Evolutionary conservation across 495 filamentous ascomycete species (phyloP).

Genomic region (Trichoderma virens): DNA sequence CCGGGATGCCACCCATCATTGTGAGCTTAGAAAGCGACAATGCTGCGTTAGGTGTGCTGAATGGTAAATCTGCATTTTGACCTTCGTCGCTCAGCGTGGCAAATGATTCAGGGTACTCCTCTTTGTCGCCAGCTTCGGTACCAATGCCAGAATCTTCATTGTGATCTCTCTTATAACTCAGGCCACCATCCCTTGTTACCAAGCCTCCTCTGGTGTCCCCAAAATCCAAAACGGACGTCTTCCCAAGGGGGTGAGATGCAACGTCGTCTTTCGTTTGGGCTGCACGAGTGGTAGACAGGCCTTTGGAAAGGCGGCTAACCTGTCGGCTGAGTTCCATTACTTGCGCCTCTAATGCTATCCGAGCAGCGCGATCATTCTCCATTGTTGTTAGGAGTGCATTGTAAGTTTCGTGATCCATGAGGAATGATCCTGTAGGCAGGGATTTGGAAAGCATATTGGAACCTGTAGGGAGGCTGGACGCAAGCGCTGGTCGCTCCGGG

Average conservation of each 20-base stretch:
- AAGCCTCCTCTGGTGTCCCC: slow-evolving; percentile 24
- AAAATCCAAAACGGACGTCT: slow-evolving; percentile 29
- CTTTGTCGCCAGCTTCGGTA: neutral
- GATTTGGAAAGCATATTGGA: slow-evolving; percentile 26
- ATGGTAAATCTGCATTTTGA: neutral
- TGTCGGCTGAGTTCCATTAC: slow-evolving; percentile 40
- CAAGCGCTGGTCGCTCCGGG: slow-evolving; percentile 25
- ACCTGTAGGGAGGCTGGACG: slow-evolving; percentile 33
- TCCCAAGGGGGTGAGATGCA: slow-evolving; percentile 17
- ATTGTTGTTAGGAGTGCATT: slow-evolving; percentile 35
- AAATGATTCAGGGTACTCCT: neutral
- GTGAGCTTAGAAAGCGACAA: neutral
- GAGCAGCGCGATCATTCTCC: slow-evolving; percentile 40
- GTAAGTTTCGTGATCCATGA: slow-evolving; percentile 26
- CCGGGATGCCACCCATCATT: neutral
- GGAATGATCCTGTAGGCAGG: slow-evolving; percentile 20
- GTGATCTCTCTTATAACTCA: neutral
- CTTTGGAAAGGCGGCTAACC: slow-evolving; percentile 29
- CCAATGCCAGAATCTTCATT: slow-evolving; percentile 6
- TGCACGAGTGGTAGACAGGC: slow-evolving; percentile 19
- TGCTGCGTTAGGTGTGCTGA: neutral
- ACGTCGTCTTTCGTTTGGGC: slow-evolving; percentile 5
- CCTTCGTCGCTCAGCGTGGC: neutral
- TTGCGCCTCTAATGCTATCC: slow-evolving; percentile 41
- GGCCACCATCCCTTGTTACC: neutral